Evolutionary conservation across 2,329 filamentous ascomycete species (phyloP).

Genomic region (Didymella glomerata): DNA sequence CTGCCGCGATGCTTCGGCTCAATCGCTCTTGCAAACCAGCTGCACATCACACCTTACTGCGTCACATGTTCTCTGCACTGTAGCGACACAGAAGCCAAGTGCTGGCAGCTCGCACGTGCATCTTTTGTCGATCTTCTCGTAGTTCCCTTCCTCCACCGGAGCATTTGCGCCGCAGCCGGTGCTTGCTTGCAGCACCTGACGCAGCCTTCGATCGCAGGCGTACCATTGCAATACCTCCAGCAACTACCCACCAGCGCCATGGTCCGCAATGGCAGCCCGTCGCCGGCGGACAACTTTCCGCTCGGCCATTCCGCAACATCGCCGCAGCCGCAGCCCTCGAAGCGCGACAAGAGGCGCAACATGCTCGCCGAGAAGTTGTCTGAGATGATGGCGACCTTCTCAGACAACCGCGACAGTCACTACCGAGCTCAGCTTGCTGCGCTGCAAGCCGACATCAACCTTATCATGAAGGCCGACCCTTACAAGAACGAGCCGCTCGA

Average conservation of each 20-base stretch:
- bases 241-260: constrained; percentile 32
- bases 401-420: constrained; percentile 79
- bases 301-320: constrained; percentile 52
- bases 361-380: constrained; percentile 81
- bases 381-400: constrained; percentile 78
- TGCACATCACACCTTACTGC: constrained; percentile 3
- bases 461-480: constrained; percentile 85
- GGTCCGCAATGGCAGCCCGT: constrained; percentile 51
- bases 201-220: constrained; percentile 1
- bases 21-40: constrained; percentile 13
- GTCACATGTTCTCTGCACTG: constrained; percentile 10
- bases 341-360: constrained; percentile 89
- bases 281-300: constrained; percentile 48
- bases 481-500: constrained; percentile 76
- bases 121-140: not conserved
- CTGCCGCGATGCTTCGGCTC: constrained; percentile 16
- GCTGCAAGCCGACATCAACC: constrained; percentile 87
- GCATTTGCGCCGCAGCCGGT: constrained; percentile 17
- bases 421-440: constrained; percentile 91
- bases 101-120: constrained; percentile 11
- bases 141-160: not conserved
- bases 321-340: constrained; percentile 68
- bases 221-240: not conserved
- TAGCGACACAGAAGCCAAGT: constrained; percentile 19
- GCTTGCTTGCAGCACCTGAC: constrained; percentile 11